These are phyloP conservation scores for Macadamia integrifolia DNA, from an alignment of 164 flowering plant genomes.

Conservation along the genomic window DNA sequence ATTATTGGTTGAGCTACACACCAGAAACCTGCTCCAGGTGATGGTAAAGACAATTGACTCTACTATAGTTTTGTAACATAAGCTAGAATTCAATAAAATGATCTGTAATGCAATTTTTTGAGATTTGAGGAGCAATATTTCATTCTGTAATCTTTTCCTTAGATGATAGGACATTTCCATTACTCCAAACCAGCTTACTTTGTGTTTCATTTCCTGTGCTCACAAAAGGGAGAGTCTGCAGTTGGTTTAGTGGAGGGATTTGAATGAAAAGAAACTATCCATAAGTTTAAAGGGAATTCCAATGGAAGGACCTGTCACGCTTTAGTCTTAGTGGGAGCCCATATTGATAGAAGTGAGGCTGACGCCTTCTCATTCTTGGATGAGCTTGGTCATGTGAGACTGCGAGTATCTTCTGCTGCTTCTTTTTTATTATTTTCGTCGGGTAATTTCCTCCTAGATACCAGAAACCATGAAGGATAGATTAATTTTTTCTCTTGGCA, in stretches of 20 bases:
- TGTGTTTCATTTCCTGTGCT: slow-evolving; percentile 58
- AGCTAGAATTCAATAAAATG: background rate
- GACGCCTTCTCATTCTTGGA: slow-evolving; percentile 32
- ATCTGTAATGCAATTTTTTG: background rate
- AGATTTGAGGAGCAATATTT: background rate
- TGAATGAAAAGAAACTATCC: background rate
- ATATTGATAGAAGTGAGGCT: slow-evolving; percentile 22
- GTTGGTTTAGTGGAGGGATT: background rate
- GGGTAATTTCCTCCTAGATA: slow-evolving; percentile 54
- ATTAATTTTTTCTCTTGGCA: slow-evolving; percentile 73
- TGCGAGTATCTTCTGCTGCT: slow-evolving; percentile 34
- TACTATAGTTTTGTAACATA: background rate
- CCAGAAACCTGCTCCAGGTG: background rate
- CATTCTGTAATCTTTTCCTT: slow-evolving; percentile 23
- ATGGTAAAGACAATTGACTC: background rate
- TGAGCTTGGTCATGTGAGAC: slow-evolving; percentile 19
- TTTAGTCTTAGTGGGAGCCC: slow-evolving; percentile 78
- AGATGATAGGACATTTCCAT: slow-evolving; percentile 21
- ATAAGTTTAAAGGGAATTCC: background rate
- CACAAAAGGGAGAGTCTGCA: slow-evolving; percentile 68
- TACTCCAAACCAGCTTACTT: slow-evolving; percentile 73
- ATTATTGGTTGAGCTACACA: background rate
- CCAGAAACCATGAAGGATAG: slow-evolving; percentile 62
- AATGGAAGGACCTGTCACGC: slow-evolving; percentile 51
- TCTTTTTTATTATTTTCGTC: slow-evolving; percentile 32